These are phyloP conservation scores for Arachnomyces sp. DNA, from an alignment of 2,329 filamentous ascomycete species.

Conservation along the genomic window DNA sequence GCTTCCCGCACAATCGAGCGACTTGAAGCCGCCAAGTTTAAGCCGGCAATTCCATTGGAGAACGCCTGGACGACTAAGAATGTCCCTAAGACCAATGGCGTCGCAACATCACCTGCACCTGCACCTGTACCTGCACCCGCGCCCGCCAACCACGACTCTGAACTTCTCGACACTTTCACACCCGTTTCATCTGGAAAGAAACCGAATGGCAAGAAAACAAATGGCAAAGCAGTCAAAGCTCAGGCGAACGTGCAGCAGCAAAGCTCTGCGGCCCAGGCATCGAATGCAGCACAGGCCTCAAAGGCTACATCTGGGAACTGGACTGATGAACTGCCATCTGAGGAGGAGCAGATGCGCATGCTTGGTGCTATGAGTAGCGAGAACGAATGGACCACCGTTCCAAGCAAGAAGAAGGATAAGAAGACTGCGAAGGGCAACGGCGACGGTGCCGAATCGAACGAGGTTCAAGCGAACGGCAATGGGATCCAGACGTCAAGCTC, in stretches of 20 bases:
- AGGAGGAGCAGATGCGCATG: slow-evolving; percentile 54
- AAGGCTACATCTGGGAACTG: slow-evolving; percentile 30
- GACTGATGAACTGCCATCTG: slow-evolving; percentile 46
- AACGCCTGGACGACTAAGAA: slow-evolving; percentile 50
- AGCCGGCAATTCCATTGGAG: slow-evolving; percentile 34
- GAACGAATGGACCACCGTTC: slow-evolving; percentile 55
- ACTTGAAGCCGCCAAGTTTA: slow-evolving; percentile 55
- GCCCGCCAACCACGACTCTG: slow-evolving; percentile 15
- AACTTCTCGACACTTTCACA: slow-evolving; percentile 39
- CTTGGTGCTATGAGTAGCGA: slow-evolving; percentile 41
- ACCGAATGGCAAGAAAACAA: slow-evolving; percentile 10
- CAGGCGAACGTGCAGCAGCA: not conserved
- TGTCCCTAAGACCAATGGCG: slow-evolving; percentile 17
- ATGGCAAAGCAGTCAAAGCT: slow-evolving; percentile 10
- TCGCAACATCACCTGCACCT: slow-evolving; percentile 9
- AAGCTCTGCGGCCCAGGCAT: slow-evolving; percentile 1
- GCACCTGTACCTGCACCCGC: slow-evolving; percentile 2
- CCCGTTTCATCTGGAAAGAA: slow-evolving; percentile 10
- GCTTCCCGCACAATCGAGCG: slow-evolving; percentile 75
- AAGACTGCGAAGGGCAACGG: slow-evolving; percentile 25
- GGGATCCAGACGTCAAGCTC: no score
- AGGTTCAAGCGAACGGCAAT: no score
- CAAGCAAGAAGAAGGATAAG: slow-evolving; percentile 51
- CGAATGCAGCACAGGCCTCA: slow-evolving; percentile 7
- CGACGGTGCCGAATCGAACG: no score